Percentiles rank a stretch among this genome's conserved stretches.
phyloP scores from a whole-genome alignment of 2,329 filamentous ascomycete species.

The Teratosphaeria gauchensis region DNA sequence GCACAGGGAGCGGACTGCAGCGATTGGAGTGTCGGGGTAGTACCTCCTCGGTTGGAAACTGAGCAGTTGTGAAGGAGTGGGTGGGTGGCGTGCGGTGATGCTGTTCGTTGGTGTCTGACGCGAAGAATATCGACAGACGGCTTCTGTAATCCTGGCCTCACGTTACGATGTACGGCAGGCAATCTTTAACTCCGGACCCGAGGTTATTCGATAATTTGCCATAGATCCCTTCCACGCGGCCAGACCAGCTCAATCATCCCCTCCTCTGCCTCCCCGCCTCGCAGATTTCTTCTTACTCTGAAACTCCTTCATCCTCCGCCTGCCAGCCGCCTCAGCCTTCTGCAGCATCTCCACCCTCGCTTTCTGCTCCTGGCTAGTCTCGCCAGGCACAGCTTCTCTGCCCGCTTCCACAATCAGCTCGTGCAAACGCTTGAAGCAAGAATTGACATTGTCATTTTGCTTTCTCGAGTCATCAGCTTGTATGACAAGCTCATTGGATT shows the following conservation, averaged over 20 bases:
- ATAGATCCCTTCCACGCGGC: no score
- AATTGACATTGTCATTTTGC: slow-evolving; percentile 49
- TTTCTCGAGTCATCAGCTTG: slow-evolving; percentile 56
- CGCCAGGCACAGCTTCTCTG: slow-evolving; percentile 45
- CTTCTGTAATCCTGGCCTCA: no score
- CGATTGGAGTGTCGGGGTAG: no score
- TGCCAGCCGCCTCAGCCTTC: slow-evolving; percentile 47
- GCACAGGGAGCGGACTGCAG: no score
- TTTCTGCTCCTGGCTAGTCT: slow-evolving; percentile 48
- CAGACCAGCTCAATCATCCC: slow-evolving; percentile 19
- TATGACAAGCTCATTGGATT: slow-evolving; percentile 47
- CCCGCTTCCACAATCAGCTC: slow-evolving; percentile 45
- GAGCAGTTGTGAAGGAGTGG: no score
- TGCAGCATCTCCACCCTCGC: slow-evolving; percentile 48
- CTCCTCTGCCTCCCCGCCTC: slow-evolving; percentile 32
- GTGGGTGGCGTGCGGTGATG: no score
- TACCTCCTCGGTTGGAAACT: no score
- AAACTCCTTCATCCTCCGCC: slow-evolving; percentile 49
- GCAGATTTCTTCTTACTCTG: slow-evolving; percentile 53
- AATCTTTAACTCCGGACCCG: no score
- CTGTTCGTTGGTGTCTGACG: no score
- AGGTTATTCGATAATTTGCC: no score
- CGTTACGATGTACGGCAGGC: no score
- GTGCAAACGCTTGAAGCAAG: slow-evolving; percentile 50
- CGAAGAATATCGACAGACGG: no score